Evolutionary conservation across 2,329 filamentous ascomycete species (phyloP), one percentile per base, ranked within the genome.

Genomic region (Alternaria sp.): DNA sequence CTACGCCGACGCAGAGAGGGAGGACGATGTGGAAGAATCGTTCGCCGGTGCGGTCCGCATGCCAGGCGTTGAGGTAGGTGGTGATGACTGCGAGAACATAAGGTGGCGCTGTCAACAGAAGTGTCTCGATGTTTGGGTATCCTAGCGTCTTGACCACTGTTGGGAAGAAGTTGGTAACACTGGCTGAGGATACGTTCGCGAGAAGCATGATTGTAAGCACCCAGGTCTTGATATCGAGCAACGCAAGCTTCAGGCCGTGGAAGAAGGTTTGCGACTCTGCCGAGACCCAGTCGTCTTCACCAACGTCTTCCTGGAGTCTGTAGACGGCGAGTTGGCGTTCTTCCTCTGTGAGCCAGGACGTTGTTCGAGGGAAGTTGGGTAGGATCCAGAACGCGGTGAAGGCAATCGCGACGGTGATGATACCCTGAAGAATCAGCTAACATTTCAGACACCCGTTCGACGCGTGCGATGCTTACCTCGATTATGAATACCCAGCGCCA

Each of bases 401-500:
- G 13, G 90, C 89, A 26, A 92, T 83, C 6, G 81, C 81, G 23
- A 92, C 80, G 1, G 90, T 92, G 62, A 90, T 84, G 15, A 84
- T 82, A 23, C 90, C 90, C 76, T 93, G 28, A 7, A 47, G 19
- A 6, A 13, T 60, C 13, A 60, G 51, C 51, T 17, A 11, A 23
- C 12, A 21, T n/a, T 3, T 5, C 15, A 17, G 11, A 40, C 5
- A 23, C 1, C 25, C 5, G 3, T 3, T 25, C 6, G 4, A 6
- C 28, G 28, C 17, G 17, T 36, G 3, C 7, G 17, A n/a, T 8
- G 30, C 28, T 30, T n/a, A 56, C 58, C n/a, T 62, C 90, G 43
- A 92, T 88, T 57, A 93, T 88, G 79, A 91, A 91, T 0, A 91
- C 80, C 86, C 86, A 90, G 12, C 88, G 82, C 90, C 85, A 93